Evolutionary conservation across 1,139 yeast species (phyloP).

Genomic region (Saccharomyces hybrid): DNA sequence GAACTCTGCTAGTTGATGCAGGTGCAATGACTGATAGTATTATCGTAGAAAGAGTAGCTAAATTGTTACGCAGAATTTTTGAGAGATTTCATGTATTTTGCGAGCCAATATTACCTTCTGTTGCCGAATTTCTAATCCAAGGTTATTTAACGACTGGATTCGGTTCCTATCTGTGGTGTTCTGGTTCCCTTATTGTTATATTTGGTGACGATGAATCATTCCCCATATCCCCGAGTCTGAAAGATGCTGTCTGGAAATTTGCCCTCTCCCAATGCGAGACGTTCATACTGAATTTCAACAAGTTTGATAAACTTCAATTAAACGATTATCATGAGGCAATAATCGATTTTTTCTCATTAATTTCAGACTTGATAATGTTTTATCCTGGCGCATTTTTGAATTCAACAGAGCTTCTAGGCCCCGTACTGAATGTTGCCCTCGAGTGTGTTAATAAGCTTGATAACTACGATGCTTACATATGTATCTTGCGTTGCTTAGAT

Average conservation of each 20-base stretch:
- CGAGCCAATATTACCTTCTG: slow-evolving; percentile 51
- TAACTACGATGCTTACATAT: slow-evolving; percentile 63
- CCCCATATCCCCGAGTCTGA: slow-evolving; percentile 29
- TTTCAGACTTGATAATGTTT: slow-evolving; percentile 71
- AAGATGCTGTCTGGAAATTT: slow-evolving; percentile 45
- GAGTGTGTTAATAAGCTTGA: slow-evolving; percentile 45
- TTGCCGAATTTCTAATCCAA: slow-evolving; percentile 55
- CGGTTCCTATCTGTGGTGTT: slow-evolving; percentile 88
- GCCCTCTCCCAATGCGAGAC: slow-evolving; percentile 40
- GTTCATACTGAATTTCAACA: slow-evolving; percentile 35
- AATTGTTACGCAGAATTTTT: slow-evolving; percentile 57
- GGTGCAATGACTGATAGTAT: slow-evolving; percentile 20
- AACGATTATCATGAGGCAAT: slow-evolving; percentile 57
- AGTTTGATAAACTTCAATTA: slow-evolving; percentile 32
- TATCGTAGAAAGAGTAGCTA: slow-evolving; percentile 60
- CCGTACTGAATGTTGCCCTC: slow-evolving; percentile 55
- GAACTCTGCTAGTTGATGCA: slow-evolving; percentile 18
- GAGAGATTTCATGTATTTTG: slow-evolving; percentile 49
- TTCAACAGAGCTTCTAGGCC: slow-evolving; percentile 47
- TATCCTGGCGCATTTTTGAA: slow-evolving; percentile 61
- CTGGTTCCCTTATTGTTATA: slow-evolving; percentile 75
- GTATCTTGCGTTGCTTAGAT: slow-evolving; percentile 67
- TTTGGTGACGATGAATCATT: slow-evolving; percentile 53
- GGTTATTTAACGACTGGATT: slow-evolving; percentile 63
- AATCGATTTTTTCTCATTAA: slow-evolving; percentile 85